These are phyloP conservation scores for Escallonia herrerae DNA, from an alignment of 129 eudicot genomes.

Conservation along the genomic window DNA sequence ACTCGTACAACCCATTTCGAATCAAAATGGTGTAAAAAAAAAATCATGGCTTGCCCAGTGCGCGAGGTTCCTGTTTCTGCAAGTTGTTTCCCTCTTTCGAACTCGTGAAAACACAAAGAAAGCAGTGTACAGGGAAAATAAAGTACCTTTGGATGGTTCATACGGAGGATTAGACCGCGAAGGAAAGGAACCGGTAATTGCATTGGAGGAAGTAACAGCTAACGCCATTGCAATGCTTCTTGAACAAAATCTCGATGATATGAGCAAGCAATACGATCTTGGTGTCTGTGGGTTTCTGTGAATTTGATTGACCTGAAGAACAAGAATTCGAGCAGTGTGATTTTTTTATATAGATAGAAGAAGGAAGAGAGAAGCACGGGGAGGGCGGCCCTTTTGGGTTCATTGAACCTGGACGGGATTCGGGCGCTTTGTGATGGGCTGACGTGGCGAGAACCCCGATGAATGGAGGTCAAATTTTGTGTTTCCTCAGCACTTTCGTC, in stretches of 20 bases:
- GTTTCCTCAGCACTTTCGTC: conserved; percentile 41
- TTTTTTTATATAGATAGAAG: conserved; percentile 8
- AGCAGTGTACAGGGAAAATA: not conserved
- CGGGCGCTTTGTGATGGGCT: conserved; percentile 4
- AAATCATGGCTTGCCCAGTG: not conserved
- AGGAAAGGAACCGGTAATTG: conserved; percentile 32
- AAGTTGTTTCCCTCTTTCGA: no score
- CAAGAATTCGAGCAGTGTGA: not conserved
- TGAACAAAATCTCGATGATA: no score
- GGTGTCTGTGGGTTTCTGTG: not conserved
- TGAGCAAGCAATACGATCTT: not conserved
- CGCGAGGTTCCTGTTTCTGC: no score
- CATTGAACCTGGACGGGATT: conserved; percentile 89
- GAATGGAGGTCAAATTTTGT: conserved; percentile 11
- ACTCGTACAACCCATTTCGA: not conserved
- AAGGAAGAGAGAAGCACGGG: conserved; percentile 8
- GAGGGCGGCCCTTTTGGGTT: conserved; percentile 36
- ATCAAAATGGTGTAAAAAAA: not conserved
- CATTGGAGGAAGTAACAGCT: conserved; percentile 41
- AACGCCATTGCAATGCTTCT: conserved; percentile 34
- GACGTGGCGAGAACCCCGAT: conserved; percentile 29
- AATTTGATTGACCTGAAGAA: conserved; percentile 9
- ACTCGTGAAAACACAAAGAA: not conserved
- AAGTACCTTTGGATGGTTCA: conserved; percentile 30
- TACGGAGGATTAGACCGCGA: conserved; percentile 13